Conservation (phyloP, 352 stramenopile species). For the Thraustochytrium striatum region DNA sequence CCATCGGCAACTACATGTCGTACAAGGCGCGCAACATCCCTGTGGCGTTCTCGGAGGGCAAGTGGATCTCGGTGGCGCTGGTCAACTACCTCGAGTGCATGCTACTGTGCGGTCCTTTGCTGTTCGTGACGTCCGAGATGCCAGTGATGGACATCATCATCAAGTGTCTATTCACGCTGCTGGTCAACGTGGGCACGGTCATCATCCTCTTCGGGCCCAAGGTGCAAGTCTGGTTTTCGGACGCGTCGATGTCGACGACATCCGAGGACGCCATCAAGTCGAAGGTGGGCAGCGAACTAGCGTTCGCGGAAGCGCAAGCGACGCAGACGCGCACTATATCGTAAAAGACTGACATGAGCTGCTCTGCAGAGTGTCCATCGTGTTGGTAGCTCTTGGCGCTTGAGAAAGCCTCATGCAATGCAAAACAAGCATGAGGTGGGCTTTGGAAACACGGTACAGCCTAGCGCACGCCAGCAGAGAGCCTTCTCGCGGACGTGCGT, state of each 20-base stretch:
- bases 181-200: constrained; percentile 18
- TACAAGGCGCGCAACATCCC: constrained; percentile 12
- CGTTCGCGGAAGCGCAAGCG: no score
- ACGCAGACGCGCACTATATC: no score
- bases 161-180: constrained; percentile 3
- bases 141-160: constrained; percentile 27
- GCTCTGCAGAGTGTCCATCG: neutral
- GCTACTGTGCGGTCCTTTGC: constrained; percentile 1
- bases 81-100: constrained; percentile 7
- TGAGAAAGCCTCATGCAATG: no score
- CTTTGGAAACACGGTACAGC: no score
- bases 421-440: no score
- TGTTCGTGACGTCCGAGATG: constrained; percentile 13
- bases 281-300: no score
- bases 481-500: no score
- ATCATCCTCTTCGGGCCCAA: constrained; percentile 38
- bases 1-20: neutral
- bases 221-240: no score
- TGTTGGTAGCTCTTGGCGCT: neutral
- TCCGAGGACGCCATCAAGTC: neutral
- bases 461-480: no score
- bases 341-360: no score
- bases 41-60: constrained; percentile 10
- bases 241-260: no score
- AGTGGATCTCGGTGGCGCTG: constrained; percentile 18